phyloP scores from a whole-genome alignment of 306 rosid genomes.

The Ochetophila trinervis region DNA sequence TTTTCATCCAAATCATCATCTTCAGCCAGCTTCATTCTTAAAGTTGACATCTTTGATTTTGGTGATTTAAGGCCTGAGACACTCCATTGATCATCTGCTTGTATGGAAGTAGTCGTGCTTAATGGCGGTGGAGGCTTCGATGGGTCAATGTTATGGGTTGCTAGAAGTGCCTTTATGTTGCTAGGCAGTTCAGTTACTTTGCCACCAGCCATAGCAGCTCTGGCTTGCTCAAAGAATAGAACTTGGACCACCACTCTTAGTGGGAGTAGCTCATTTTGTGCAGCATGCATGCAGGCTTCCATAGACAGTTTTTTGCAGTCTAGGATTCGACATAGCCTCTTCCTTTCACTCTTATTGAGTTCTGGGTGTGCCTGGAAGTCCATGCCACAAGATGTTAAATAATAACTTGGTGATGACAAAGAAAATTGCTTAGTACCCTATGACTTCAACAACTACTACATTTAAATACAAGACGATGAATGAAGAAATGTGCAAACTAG shows the following conservation, averaged over 20 bases:
- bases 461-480: background rate
- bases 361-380: slow-evolving; percentile 82
- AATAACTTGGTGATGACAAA: background rate
- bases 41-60: slow-evolving; percentile 70
- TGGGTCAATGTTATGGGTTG: slow-evolving; percentile 75
- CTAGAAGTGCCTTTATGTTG: slow-evolving; percentile 80
- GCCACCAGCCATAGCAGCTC: slow-evolving; percentile 71
- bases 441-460: background rate
- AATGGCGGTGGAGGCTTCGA: slow-evolving; percentile 61
- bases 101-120: slow-evolving; percentile 56
- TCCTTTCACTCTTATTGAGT: slow-evolving; percentile 89
- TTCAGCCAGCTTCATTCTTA: slow-evolving; percentile 91
- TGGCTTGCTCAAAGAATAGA: slow-evolving; percentile 93
- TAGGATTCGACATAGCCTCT: slow-evolving; percentile 77
- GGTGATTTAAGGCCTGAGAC: slow-evolving; percentile 83
- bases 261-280: slow-evolving; percentile 96
- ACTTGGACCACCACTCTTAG: slow-evolving; percentile 94
- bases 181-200: slow-evolving; percentile 72
- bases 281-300: slow-evolving; percentile 99
- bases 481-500: too few relatives aligned
- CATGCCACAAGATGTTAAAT: slow-evolving; percentile 22
- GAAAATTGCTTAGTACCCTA: too few relatives aligned
- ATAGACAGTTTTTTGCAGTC: slow-evolving; percentile 93
- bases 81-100: slow-evolving; percentile 87
- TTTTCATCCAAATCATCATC: slow-evolving; percentile 67